Base-by-base conservation (phyloP, 2,329 filamentous ascomycete genomes). In the Aciculosporium take region DNA sequence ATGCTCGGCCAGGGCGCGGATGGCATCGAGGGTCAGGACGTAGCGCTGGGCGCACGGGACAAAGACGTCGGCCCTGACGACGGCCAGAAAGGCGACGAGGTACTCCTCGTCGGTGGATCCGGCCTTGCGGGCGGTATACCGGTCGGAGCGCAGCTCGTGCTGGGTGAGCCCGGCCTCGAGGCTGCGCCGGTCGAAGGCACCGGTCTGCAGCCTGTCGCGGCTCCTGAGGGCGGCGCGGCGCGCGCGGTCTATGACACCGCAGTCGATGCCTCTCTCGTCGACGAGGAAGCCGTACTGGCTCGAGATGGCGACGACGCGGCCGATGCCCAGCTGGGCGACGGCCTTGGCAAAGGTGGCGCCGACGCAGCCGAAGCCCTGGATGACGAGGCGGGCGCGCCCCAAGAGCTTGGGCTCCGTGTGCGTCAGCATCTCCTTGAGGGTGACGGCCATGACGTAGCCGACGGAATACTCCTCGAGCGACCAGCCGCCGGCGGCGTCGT, bases 41-140 rank as follows among this genome's bases (percentile, higher is more conserved):
- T 36, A 36, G n/a, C 34, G 34, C 34, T 36, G 34, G 20, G 34
- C 34, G n/a, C 34, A 36, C 21, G 34, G 34, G 15, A 36, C 34
- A 6, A 36, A 36, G 8, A 25, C 34, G 8, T 36, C 34, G 34
- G 34, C 34, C n/a, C 23, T 25, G 34, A n/a, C n/a, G 17, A 23
- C 34, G 7, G 34, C 9, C 7, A 36, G 34, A 10, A 36, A 36
- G 10, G 21, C 34, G 7, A 13, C 13, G 8, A 36, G 23, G 34
- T 36, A 23, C 8, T 36, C n/a, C n/a, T 18, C 23, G 15, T 36
- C 34, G 23, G 20, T 36, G 8, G 34, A 25, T 36, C n/a, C 21
- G n/a, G 34, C 34, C 23, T 17, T 36, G 21, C 34, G 34, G n/a
- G 23, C 9, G 15, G 34, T 36, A 17, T 36, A 36, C 21, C 23